These are phyloP conservation scores for Agaricus sinodeliciosus DNA, from an alignment of 768 basidiomycete species.

Conservation along the genomic window DNA sequence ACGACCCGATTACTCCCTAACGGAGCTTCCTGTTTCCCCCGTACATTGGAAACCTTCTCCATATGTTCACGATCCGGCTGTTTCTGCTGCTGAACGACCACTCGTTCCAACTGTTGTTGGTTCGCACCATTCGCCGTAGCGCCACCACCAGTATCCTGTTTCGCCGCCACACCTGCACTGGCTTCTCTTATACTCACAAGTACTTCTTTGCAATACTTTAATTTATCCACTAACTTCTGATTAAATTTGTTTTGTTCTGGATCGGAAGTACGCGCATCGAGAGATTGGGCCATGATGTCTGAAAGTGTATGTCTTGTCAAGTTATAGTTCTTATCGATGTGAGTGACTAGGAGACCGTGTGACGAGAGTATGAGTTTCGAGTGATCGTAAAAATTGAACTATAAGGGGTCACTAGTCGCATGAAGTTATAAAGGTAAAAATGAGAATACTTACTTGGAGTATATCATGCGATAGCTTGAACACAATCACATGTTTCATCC, in stretches of 20 bases:
- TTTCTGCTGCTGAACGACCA: not conserved
- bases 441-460: conserved; percentile 65
- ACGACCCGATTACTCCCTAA: conserved; percentile 1
- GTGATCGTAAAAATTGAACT: conserved; percentile 99
- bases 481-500: conserved; percentile 96
- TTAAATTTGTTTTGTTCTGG: conserved; percentile 55
- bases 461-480: conserved; percentile 96
- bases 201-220: conserved; percentile 85
- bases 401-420: conserved; percentile 8
- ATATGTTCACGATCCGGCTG: not conserved
- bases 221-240: conserved; percentile 65
- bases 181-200: conserved; percentile 63
- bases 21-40: not conserved
- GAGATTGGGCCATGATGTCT: conserved; percentile 58
- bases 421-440: not conserved
- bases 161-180: conserved; percentile 24
- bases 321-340: conserved; percentile 86
- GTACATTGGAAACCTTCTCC: not conserved
- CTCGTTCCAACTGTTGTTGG: not conserved
- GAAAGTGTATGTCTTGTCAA: conserved; percentile 68
- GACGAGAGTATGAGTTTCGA: conserved; percentile 88
- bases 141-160: conserved; percentile 3
- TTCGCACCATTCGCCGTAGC: not conserved
- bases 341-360: conserved; percentile 70
- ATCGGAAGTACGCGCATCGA: conserved; percentile 31